Conservation (phyloP, 2,329 filamentous ascomycete genomes). For the Chrysoporthe austroafricana region DNA sequence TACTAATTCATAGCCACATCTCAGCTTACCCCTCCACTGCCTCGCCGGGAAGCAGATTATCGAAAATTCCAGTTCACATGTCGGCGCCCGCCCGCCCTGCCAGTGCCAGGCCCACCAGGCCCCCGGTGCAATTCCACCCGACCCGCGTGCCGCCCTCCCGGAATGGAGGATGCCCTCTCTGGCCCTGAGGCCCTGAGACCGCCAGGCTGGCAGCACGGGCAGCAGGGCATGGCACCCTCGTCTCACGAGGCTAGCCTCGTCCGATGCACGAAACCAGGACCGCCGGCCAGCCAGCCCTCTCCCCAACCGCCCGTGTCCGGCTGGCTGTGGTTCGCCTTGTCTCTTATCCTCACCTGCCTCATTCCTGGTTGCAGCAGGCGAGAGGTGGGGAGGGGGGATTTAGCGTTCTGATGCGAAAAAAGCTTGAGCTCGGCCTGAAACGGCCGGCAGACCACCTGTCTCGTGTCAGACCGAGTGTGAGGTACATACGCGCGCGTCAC, state of each 20-base stretch:
- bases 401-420: no score
- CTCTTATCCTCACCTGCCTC: neutral
- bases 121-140: no score
- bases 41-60: no score
- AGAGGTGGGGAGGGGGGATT: no score
- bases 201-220: neutral
- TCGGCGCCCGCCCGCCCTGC: no score
- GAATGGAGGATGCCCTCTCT: no score
- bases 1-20: no score
- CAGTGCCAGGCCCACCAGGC: no score
- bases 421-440: neutral
- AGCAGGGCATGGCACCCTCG: neutral
- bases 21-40: no score
- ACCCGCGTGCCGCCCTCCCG: no score
- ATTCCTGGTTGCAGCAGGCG: neutral
- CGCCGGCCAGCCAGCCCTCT: neutral
- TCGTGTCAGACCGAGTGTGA: neutral
- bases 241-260: conserved; percentile 14
- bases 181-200: neutral
- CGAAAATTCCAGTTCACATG: no score
- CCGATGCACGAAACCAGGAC: conserved; percentile 12
- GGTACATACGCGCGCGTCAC: neutral
- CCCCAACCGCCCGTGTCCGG: no score
- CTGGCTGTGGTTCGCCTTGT: neutral
- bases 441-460: neutral